These are phyloP conservation scores for Mycena chlorophos DNA, from an alignment of 768 basidiomycete genomes.

Conservation along the genomic window DNA sequence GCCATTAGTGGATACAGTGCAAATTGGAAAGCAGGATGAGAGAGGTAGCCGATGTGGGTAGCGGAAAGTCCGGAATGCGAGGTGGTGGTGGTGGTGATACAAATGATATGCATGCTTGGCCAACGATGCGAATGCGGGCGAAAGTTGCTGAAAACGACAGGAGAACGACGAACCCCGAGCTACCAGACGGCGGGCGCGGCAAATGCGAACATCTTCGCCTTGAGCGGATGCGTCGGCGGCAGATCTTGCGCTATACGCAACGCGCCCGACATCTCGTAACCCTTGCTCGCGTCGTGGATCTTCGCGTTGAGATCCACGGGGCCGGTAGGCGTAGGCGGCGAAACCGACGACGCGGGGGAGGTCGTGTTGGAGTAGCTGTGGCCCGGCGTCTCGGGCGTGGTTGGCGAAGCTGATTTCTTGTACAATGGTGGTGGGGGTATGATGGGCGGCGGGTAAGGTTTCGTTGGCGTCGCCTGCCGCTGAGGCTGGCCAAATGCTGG, in stretches of 20 bases:
- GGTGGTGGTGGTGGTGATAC: not conserved
- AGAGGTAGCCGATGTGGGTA: not conserved
- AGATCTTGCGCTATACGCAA: conserved; percentile 37
- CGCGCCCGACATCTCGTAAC: conserved; percentile 40
- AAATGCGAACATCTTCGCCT: conserved; percentile 64
- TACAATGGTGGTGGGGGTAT: conserved; percentile 29
- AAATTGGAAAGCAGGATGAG: not conserved
- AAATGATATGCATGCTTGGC: not conserved
- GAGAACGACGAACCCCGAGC: conserved; percentile 27
- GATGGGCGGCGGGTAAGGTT: conserved; percentile 28
- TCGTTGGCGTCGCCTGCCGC: conserved; percentile 34
- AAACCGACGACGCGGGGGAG: conserved; percentile 62
- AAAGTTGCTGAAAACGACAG: conserved; percentile 21
- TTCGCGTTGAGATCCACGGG: conserved; percentile 52
- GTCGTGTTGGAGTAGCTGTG: conserved; percentile 53
- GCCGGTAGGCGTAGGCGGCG: conserved; percentile 58
- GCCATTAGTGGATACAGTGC: not conserved
- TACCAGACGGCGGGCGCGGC: conserved; percentile 65
- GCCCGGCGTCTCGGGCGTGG: conserved; percentile 56
- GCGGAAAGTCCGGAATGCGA: not conserved
- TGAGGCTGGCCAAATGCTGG: conserved; percentile 45
- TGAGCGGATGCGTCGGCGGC: conserved; percentile 45
- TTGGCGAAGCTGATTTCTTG: conserved; percentile 27
- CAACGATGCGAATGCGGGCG: conserved; percentile 2
- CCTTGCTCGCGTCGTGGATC: conserved; percentile 34